Conservation (phyloP, 2,329 filamentous ascomycete genomes). For the Microdochium bolleyi region DNA sequence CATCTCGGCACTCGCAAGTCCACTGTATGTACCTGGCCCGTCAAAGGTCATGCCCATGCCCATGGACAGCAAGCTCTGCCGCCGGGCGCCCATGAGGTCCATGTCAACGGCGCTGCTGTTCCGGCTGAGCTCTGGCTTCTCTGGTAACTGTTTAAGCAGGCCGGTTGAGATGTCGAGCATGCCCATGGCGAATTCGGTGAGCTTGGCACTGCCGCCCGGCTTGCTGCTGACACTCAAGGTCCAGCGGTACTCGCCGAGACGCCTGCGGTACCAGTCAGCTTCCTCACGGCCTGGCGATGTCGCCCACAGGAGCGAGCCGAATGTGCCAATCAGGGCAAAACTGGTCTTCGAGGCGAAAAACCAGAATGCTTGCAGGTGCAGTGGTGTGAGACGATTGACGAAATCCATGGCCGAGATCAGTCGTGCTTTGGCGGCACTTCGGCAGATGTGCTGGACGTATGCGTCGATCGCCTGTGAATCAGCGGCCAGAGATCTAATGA, state of each 20-base stretch:
- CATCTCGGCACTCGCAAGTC: slow-evolving; percentile 35
- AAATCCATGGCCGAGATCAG: slow-evolving; percentile 97
- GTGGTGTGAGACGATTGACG: slow-evolving; percentile 81
- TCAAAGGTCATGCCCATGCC: slow-evolving; percentile 16
- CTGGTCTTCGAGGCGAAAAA: slow-evolving; percentile 82
- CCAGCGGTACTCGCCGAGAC: slow-evolving; percentile 88
- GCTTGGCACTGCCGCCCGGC: slow-evolving; percentile 48
- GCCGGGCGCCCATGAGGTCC: slow-evolving; percentile 19
- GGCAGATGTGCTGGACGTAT: slow-evolving; percentile 86
- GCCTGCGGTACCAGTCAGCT: slow-evolving; percentile 81
- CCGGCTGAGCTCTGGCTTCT: slow-evolving; percentile 60
- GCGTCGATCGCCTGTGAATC: slow-evolving; percentile 49
- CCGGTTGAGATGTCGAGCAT: slow-evolving; percentile 68
- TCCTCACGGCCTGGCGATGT: slow-evolving; percentile 83
- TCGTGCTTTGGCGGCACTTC: slow-evolving; percentile 86
- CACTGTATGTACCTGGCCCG: slow-evolving; percentile 27
- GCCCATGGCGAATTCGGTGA: slow-evolving; percentile 67
- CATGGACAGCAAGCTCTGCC: slow-evolving; percentile 28
- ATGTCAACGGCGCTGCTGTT: slow-evolving; percentile 42
- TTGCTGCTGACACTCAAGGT: slow-evolving; percentile 81
- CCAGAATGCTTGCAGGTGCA: slow-evolving; percentile 88
- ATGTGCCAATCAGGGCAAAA: slow-evolving; percentile 91
- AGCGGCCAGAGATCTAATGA: slow-evolving; percentile 68
- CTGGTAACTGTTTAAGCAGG: slow-evolving; percentile 60
- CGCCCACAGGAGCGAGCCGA: slow-evolving; percentile 82